Evolutionary conservation across 108 stramenopile genomes (phyloP).

Genomic region (Bacterosira constricta): DNA sequence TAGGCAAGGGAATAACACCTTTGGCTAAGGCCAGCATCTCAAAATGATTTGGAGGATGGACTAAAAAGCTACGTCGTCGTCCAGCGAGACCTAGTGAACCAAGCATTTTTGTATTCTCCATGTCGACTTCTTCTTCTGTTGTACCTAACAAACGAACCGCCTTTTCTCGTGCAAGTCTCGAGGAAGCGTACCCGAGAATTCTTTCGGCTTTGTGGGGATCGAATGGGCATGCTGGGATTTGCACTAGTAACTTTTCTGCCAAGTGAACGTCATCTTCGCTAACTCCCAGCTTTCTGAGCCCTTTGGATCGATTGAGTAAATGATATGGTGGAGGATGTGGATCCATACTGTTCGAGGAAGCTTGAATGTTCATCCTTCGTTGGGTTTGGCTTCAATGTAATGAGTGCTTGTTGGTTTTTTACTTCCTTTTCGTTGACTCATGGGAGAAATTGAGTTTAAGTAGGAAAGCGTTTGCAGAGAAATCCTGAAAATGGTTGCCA

Average conservation of each 20-base stretch:
- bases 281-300: slow-evolving; percentile 45
- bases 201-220: slow-evolving; percentile 29
- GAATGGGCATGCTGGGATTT: slow-evolving; percentile 23
- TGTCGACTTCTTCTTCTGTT: slow-evolving; percentile 38
- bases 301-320: slow-evolving; percentile 18
- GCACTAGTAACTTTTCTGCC: slow-evolving; percentile 33
- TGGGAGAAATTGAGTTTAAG: too few relatives aligned
- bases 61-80: slow-evolving; percentile 16
- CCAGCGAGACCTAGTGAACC: slow-evolving; percentile 35
- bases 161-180: slow-evolving; percentile 27
- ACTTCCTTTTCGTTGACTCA: too few relatives aligned
- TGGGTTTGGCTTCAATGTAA: too few relatives aligned
- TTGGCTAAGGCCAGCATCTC: background rate
- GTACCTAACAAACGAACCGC: slow-evolving; percentile 39
- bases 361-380: slow-evolving; percentile 7
- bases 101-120: slow-evolving; percentile 40
- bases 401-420: too few relatives aligned
- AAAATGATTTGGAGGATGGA: background rate
- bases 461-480: too few relatives aligned
- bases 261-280: slow-evolving; percentile 40
- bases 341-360: too few relatives aligned
- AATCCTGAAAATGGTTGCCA: too few relatives aligned
- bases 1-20: background rate
- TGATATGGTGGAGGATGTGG: too few relatives aligned
- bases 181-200: slow-evolving; percentile 31